These are phyloP conservation scores for Penicillium sp. DNA, from an alignment of 2,329 filamentous ascomycete genomes.

Conservation along the genomic window DNA sequence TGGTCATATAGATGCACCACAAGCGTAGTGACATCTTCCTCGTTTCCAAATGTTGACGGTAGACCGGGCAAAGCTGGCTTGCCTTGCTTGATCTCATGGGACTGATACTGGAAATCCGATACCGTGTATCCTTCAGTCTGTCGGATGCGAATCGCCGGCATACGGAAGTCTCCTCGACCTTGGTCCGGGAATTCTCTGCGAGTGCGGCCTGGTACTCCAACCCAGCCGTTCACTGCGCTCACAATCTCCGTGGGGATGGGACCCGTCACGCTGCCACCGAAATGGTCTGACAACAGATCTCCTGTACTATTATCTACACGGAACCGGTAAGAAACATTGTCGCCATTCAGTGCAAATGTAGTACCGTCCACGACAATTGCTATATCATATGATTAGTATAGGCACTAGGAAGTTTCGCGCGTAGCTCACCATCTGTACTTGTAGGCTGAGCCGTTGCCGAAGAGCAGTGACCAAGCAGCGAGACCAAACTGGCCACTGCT, in stretches of 20 bases:
- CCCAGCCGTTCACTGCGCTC: slow-evolving; percentile 53
- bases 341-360: slow-evolving; percentile 58
- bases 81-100: slow-evolving; percentile 55
- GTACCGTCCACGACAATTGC: slow-evolving; percentile 56
- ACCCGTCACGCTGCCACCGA: slow-evolving; percentile 58
- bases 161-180: slow-evolving; percentile 63
- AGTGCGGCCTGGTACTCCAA: slow-evolving; percentile 50
- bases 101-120: slow-evolving; percentile 59
- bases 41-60: slow-evolving; percentile 60
- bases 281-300: slow-evolving; percentile 62
- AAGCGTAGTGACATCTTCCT: slow-evolving; percentile 59
- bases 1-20: slow-evolving; percentile 60
- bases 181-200: slow-evolving; percentile 65
- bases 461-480: not conserved
- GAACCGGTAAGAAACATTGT: slow-evolving; percentile 62
- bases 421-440: not conserved
- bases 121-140: slow-evolving; percentile 61
- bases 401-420: not conserved
- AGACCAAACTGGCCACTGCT: not conserved
- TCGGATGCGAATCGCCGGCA: slow-evolving; percentile 61
- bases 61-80: slow-evolving; percentile 59
- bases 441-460: not conserved
- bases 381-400: slow-evolving; percentile 21
- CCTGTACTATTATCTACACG: slow-evolving; percentile 59
- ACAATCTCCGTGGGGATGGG: slow-evolving; percentile 46